Evolutionary conservation across 371 early-diverging fungal genomes (phyloP), one percentile per base, ranked within the genome.

Genomic region (Mortierella sp.): DNA sequence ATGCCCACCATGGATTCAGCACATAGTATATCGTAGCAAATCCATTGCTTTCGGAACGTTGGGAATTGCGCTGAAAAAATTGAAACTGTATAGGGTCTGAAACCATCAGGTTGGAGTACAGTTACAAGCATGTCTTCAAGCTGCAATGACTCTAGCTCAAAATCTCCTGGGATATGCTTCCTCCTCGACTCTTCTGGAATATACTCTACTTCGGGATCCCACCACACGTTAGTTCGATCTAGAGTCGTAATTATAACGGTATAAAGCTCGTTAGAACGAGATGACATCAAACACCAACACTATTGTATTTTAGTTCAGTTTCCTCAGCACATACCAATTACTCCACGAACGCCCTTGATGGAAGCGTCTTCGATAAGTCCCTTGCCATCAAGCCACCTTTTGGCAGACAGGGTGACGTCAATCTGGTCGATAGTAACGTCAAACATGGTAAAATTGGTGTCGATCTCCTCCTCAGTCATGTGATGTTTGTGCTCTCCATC

Each of bases 1-100:
- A 93, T 93, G 8, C 99, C 99, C 1, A 95, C 94, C 68, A 97
- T 92, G 0, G 93, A 92, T 40, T 95, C 93, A 1, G 98, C 98
- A 66, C 93, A 91, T 35, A 98, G 83, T 31, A 95, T 78, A 70
- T 98, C 99, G 76, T 95, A 96, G 54, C 96, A 89, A 10, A 98
- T 76, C 97, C 97, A 98, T 81, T 95, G 96, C 70, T 94, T 92
- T 26, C 99, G 83, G 57, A 98, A 91, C 35, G 83, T 83, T 15
- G 95, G 94, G 55, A 96, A 76, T 63, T 92, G 92, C 15, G 95
- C 97, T 32, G 90, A 88, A 73, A 96, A 96, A 23, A 98, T 92
- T 0, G 96, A 94, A 1, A 98, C 85, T 1, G 93, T 91, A 63
- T 92, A 95, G 1, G 98, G 97, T 47, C 97, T 89, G 84, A 97